These are phyloP conservation scores for Hypoxylon sp. DNA, from an alignment of 2,329 filamentous ascomycete genomes.

Conservation along the genomic window DNA sequence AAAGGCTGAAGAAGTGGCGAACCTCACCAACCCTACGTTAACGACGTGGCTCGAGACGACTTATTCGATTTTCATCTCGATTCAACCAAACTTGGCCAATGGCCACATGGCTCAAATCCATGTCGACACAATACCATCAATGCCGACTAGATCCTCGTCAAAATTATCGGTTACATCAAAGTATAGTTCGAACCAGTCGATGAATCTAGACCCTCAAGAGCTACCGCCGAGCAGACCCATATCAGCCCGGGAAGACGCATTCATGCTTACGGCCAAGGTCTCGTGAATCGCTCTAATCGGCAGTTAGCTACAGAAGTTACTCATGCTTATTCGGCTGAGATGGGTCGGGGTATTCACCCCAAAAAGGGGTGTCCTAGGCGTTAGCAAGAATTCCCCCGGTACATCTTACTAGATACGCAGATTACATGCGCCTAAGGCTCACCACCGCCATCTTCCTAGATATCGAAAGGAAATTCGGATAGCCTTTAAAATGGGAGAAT, in stretches of 20 bases:
- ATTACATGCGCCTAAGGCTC: too few species aligned
- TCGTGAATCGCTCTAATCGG: not conserved
- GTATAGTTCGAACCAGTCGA: not conserved
- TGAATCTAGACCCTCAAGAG: not conserved
- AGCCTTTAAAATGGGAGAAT: too few species aligned
- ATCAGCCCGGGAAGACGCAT: not conserved
- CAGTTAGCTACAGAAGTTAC: not conserved
- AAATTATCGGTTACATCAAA: not conserved
- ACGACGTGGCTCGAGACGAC: not conserved
- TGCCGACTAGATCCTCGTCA: not conserved
- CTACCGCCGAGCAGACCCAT: not conserved
- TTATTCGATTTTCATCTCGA: not conserved
- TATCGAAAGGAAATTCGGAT: too few species aligned
- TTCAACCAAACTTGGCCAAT: not conserved
- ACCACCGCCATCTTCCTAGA: too few species aligned
- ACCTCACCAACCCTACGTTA: not conserved
- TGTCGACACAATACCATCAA: not conserved
- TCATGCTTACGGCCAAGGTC: not conserved
- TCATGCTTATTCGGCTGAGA: not conserved
- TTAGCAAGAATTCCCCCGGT: too few species aligned
- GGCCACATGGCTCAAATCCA: not conserved
- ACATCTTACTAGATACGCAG: too few species aligned
- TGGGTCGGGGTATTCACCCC: too few species aligned
- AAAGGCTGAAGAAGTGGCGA: not conserved
- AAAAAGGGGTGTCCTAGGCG: too few species aligned